Conservation (phyloP, 805 yeast species). For the Starmerella geochares region DNA sequence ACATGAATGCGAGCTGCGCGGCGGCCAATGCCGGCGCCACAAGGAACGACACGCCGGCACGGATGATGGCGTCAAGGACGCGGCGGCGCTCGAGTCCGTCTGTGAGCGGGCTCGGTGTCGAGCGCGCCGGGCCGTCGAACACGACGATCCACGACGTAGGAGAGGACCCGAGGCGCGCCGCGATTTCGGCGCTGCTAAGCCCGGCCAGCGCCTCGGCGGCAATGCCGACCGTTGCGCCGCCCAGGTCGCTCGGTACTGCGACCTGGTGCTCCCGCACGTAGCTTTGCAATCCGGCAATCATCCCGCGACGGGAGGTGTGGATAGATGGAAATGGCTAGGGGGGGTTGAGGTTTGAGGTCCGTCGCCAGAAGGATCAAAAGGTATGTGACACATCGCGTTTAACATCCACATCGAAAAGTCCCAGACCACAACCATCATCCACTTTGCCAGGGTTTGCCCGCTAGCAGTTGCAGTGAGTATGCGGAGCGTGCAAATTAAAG, state of each 20-base stretch:
- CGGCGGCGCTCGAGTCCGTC: slow-evolving; percentile 21
- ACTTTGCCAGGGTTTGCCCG: background rate
- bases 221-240: slow-evolving; percentile 21
- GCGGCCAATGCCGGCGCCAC: slow-evolving; percentile 78
- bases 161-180: slow-evolving; percentile 17
- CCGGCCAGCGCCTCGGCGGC: slow-evolving; percentile 20
- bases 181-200: slow-evolving; percentile 17
- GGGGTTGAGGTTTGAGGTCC: background rate
- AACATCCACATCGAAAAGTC: background rate
- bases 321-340: background rate
- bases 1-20: slow-evolving; percentile 66
- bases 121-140: slow-evolving; percentile 25
- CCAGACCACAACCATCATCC: background rate
- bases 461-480: no score
- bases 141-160: slow-evolving; percentile 20
- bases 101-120: slow-evolving; percentile 11
- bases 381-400: background rate
- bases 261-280: slow-evolving; percentile 21
- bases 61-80: slow-evolving; percentile 47
- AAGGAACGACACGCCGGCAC: slow-evolving; percentile 50
- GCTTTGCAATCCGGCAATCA: slow-evolving; percentile 25
- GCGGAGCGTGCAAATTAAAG: slow-evolving; percentile 24
- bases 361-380: background rate
- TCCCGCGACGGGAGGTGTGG: slow-evolving; percentile 8
- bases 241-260: slow-evolving; percentile 18